These are phyloP conservation scores for Phytophthora nicotianae DNA, from an alignment of 352 stramenopile species.

Conservation along the genomic window DNA sequence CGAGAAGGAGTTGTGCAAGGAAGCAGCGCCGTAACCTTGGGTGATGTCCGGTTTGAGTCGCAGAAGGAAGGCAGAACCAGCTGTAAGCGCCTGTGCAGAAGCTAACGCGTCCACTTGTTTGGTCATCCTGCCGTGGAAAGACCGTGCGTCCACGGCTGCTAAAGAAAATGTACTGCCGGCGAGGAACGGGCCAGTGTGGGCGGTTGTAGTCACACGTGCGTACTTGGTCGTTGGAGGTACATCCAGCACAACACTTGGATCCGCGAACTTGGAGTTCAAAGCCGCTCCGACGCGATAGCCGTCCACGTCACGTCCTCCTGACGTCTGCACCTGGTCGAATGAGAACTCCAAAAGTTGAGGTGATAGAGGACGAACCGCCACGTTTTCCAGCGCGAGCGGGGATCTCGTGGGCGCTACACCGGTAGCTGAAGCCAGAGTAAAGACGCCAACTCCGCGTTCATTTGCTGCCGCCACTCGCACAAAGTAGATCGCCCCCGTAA, in stretches of 20 bases:
- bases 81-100: conserved; percentile 36
- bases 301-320: conserved; percentile 60
- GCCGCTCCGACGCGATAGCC: conserved; percentile 59
- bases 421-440: conserved; percentile 25
- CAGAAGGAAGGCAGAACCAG: conserved; percentile 51
- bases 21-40: conserved; percentile 41
- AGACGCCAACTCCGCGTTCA: conserved; percentile 80
- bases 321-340: conserved; percentile 67
- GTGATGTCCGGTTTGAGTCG: conserved; percentile 45
- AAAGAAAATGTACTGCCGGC: conserved; percentile 71
- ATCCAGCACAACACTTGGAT: conserved; percentile 16
- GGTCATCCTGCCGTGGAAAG: conserved; percentile 57
- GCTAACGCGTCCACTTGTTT: conserved; percentile 56
- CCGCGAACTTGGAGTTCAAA: conserved; percentile 17
- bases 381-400: conserved; percentile 57
- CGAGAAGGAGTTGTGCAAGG: conserved; percentile 47
- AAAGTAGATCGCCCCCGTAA: conserved; percentile 69
- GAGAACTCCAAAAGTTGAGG: conserved; percentile 49
- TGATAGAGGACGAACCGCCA: conserved; percentile 40
- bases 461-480: conserved; percentile 85
- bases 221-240: conserved; percentile 47
- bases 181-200: conserved; percentile 70
- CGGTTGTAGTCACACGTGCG: conserved; percentile 70
- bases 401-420: conserved; percentile 50
- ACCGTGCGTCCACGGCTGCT: conserved; percentile 45